Base-by-base conservation (phyloP, 2,329 filamentous ascomycete genomes). In the Cercospora berteroae region DNA sequence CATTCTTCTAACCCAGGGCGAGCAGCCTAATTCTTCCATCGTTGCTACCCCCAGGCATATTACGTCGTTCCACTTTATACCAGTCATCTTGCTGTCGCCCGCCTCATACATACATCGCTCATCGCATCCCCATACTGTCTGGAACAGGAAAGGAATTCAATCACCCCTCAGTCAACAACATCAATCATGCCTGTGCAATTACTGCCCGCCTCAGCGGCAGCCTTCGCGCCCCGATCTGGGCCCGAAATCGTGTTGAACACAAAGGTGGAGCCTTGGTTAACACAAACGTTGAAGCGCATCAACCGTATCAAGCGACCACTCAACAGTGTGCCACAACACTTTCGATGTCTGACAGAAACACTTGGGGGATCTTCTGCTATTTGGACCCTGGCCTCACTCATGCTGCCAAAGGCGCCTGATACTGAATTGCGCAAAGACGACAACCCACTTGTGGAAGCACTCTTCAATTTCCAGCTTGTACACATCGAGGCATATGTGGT, bases 401-500 rank as follows among this genome's bases (percentile, higher is more conserved):
- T 98, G 91, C 84, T 98, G 52, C 88, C 93, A 76, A 97, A 96
- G 83, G 89, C 90, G 23, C 93, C 94, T 69, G 92, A 97, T 76
- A 83, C 92, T 48, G 92, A 97, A 74, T 86, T 97, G 78, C 88
- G 88, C 80, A 89, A 89, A 80, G 93, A 97, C 78, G 83, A 88
- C 61, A 92, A 96, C 78, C 91, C 91, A 56, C 84, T 96, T 72
- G 85, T 94, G 73, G 93, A 97, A 81, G 92, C 91, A 71, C 83
- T 97, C 70, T 93, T 91, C 86, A 96, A 96, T 86, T 95, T 94
- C 81, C 91, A 96, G 83, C 87, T 97, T 77, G 84, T 97, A 77
- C 93, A 97, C 79, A 84, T 98, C 74, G 94, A 98, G 82, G 95
- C 95, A 62, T 99, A 99, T 80, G 94, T 98, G 74, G 95, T 99